Conservation (phyloP, 2,329 filamentous ascomycete genomes). For the Fusarium humuli region DNA sequence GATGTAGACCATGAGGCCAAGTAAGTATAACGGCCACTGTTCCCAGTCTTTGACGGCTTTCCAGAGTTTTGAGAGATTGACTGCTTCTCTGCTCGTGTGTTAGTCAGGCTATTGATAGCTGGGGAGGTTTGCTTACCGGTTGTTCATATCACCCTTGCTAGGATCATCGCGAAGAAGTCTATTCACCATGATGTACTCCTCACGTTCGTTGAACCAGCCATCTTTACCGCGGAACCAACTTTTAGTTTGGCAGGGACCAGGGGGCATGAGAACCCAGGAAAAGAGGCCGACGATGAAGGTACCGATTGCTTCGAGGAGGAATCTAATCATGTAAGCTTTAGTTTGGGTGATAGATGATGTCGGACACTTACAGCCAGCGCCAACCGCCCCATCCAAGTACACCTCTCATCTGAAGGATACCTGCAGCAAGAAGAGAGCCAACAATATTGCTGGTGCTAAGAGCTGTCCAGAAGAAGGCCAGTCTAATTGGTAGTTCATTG, state of each 20-base stretch:
- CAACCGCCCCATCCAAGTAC: conserved; percentile 54
- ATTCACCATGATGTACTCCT: conserved; percentile 73
- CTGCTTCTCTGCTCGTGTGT: conserved; percentile 52
- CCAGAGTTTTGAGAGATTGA: conserved; percentile 56
- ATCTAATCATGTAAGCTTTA: conserved; percentile 39
- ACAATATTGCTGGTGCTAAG: conserved; percentile 67
- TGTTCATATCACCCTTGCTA: conserved; percentile 71
- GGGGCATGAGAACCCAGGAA: conserved; percentile 59
- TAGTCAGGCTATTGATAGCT: not conserved
- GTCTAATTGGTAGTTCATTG: conserved; percentile 73
- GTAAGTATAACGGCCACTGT: conserved; percentile 63
- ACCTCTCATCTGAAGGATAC: conserved; percentile 54
- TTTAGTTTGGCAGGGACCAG: conserved; percentile 62
- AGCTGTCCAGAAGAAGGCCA: conserved; percentile 78
- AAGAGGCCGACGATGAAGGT: conserved; percentile 58
- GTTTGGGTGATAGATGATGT: fast-evolving
- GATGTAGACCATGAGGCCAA: conserved; percentile 62
- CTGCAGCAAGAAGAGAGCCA: conserved; percentile 62
- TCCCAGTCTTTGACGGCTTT: conserved; percentile 68
- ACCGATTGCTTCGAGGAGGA: conserved; percentile 64
- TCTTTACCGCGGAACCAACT: conserved; percentile 67
- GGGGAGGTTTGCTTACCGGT: conserved; percentile 51
- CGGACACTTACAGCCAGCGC: conserved; percentile 51
- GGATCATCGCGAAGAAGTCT: conserved; percentile 70
- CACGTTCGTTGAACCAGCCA: conserved; percentile 72